Conservation (phyloP, 139 green algal genomes). For the Coelastrella sp. region DNA sequence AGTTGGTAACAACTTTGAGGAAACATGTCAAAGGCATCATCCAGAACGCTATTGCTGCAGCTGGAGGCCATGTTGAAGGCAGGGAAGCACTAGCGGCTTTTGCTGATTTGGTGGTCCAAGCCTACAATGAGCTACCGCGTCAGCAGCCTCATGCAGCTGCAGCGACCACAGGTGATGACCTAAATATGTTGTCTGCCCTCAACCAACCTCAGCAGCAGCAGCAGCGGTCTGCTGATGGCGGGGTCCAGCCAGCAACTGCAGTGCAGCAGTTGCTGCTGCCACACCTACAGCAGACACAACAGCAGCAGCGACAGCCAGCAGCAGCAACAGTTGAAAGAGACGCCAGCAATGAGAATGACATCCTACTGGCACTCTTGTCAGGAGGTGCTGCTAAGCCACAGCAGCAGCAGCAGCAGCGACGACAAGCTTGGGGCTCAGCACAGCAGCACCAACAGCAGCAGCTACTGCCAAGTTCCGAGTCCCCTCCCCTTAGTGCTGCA, state of each 20-base stretch:
- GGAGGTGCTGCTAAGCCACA: background rate
- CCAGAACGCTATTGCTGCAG: no score
- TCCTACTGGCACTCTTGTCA: background rate
- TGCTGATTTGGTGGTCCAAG: background rate
- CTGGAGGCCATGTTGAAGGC: no score
- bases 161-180: background rate
- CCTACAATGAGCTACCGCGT: background rate
- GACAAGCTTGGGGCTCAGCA: background rate
- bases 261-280: background rate
- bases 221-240: constrained; percentile 4
- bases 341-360: constrained; percentile 19
- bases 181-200: no score
- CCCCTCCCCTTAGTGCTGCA: background rate
- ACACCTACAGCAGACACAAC: background rate
- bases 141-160: background rate
- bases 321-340: background rate
- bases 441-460: background rate
- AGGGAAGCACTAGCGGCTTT: no score
- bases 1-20: background rate
- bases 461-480: background rate
- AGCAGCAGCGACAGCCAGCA: background rate
- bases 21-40: background rate
- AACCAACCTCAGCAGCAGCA: constrained; percentile 12
- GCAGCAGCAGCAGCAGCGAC: no score
- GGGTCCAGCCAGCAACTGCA: background rate